Percentiles rank a stretch among this genome's conserved stretches.
phyloP scores from a whole-genome alignment of 176 grass and related monocot species.

The Oryza officinalis region DNA sequence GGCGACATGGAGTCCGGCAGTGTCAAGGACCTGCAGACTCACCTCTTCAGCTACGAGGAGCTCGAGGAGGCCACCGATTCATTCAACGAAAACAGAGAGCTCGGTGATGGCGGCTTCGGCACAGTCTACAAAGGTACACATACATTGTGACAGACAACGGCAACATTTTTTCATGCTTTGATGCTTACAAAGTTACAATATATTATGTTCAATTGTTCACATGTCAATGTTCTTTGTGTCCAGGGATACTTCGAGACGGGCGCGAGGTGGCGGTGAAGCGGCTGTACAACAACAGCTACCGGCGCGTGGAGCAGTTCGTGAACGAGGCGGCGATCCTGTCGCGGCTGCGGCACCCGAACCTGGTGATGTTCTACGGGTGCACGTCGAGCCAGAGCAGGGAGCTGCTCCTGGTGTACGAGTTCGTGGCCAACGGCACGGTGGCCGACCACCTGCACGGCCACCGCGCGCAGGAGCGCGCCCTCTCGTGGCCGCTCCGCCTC shows the following conservation, averaged over 20 bases:
- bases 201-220: too few relatives aligned
- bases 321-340: conserved; percentile 90
- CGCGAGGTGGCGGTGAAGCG: conserved; percentile 87
- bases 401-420: conserved; percentile 93
- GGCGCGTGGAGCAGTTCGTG: conserved; percentile 82
- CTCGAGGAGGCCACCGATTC: conserved; percentile 73
- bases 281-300: conserved; percentile 79
- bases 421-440: conserved; percentile 76
- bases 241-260: conserved; percentile 78
- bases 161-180: not conserved
- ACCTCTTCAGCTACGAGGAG: conserved; percentile 76
- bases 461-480: conserved; percentile 50
- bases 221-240: too few relatives aligned
- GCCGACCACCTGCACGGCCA: conserved; percentile 88
- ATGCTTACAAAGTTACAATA: not conserved
- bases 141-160: not conserved
- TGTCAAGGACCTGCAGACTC: conserved; percentile 40
- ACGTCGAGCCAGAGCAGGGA: conserved; percentile 77
- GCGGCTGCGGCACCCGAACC: conserved; percentile 76
- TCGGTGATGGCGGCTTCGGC: conserved; percentile 93
- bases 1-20: conserved; percentile 55
- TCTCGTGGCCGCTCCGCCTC: conserved; percentile 81
- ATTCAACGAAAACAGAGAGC: conserved; percentile 62
- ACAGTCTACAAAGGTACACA: conserved; percentile 85
- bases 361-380: conserved; percentile 88